These are phyloP conservation scores for Diaporthe batatas DNA, from an alignment of 2,329 filamentous ascomycete species.

Conservation along the genomic window DNA sequence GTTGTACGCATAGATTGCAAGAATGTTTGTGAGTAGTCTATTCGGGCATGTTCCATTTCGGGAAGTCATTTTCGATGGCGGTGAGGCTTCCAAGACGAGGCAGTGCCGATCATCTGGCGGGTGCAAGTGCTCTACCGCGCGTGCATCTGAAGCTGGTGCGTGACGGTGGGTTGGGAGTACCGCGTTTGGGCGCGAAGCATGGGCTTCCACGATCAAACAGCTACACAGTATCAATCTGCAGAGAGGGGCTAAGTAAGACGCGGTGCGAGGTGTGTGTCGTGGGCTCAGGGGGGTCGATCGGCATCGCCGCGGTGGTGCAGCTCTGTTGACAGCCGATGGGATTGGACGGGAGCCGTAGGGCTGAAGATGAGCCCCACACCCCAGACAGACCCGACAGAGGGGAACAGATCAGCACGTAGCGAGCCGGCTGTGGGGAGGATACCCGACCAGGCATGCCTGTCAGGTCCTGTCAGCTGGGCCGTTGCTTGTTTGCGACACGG, in stretches of 20 bases:
- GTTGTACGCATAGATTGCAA: neutral
- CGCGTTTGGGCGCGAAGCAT: constrained; percentile 12
- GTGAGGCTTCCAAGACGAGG: constrained; percentile 27
- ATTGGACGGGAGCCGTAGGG: constrained; percentile 40
- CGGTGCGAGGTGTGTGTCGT: constrained; percentile 14
- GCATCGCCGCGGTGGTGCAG: constrained; percentile 39
- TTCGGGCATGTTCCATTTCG: neutral
- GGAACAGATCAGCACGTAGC: constrained; percentile 39
- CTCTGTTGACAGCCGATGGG: constrained; percentile 19
- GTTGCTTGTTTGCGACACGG: constrained; percentile 23
- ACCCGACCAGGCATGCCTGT: constrained; percentile 29
- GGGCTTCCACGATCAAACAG: constrained; percentile 12
- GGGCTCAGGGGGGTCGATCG: constrained; percentile 36
- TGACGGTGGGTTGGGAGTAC: constrained; percentile 15
- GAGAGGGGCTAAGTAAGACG: neutral
- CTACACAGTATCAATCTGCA: neutral
- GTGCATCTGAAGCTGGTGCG: neutral
- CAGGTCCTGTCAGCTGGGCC: constrained; percentile 36
- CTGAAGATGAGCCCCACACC: constrained; percentile 40
- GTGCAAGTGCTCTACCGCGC: constrained; percentile 10
- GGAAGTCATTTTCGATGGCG: constrained; percentile 6
- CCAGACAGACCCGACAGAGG: constrained; percentile 38
- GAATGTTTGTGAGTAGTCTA: neutral
- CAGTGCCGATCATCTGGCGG: constrained; percentile 20
- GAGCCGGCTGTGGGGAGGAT: constrained; percentile 26